Percentiles rank a stretch among this genome's conserved stretches.
Evolutionary conservation across 176 grass and related monocot species (phyloP).

Genomic region (Eleusine indica): DNA sequence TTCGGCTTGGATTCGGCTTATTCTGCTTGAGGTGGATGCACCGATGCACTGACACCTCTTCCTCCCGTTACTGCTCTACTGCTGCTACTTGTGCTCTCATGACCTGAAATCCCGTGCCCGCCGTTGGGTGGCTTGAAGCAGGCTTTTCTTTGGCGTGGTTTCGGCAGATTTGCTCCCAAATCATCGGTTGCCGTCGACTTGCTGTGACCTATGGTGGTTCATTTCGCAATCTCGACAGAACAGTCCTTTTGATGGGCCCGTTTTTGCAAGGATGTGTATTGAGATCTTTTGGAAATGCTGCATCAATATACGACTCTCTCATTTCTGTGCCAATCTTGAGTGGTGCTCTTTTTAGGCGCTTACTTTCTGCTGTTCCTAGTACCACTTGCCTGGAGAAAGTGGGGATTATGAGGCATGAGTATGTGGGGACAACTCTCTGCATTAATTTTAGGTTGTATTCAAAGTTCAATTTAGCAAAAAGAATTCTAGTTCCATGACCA

Average conservation of each 20-base stretch:
- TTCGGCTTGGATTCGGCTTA: constrained; percentile 6
- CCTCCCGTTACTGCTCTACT: background rate
- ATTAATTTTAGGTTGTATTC: background rate
- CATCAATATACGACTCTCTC: background rate
- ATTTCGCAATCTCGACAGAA: background rate
- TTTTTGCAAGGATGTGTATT: constrained; percentile 24
- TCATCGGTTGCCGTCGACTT: background rate
- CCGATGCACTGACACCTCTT: background rate
- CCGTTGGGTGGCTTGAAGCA: background rate
- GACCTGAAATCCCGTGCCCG: constrained; percentile 37
- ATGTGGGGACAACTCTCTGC: background rate
- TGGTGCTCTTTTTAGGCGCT: background rate
- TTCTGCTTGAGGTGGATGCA: background rate
- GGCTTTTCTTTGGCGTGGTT: background rate
- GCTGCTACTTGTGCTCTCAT: background rate
- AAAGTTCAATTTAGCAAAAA: constrained; percentile 5
- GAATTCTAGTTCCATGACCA: background rate
- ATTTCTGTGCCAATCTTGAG: background rate
- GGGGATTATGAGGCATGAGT: background rate
- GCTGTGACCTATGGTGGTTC: background rate
- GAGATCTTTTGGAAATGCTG: background rate
- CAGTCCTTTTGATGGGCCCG: background rate
- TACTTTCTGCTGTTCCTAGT: background rate
- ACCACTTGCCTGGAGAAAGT: constrained; percentile 3
- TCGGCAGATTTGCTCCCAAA: constrained; percentile 33